Base-by-base conservation (phyloP, 306 rosid genomes). In the Castanospermum australe region DNA sequence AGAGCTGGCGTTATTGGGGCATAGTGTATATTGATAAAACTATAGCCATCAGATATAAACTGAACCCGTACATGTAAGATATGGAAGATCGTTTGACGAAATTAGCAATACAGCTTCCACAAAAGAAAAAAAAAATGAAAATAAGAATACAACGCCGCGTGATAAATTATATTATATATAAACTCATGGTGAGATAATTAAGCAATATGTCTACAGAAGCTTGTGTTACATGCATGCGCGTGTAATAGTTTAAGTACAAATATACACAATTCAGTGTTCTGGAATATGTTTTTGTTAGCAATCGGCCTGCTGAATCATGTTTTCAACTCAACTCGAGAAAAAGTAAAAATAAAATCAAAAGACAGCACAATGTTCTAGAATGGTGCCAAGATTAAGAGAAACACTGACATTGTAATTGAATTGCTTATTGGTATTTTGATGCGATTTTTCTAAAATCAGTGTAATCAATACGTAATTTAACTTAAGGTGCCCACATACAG, bases 51-150 rank as follows among this genome's bases (percentile, higher is more conserved):
- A 17, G 6, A 18, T 67, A 59, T 35, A 52, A 51, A 72, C 0
- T 28, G 51, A 55, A 47, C 66, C 39, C 74, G 47, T 59, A 63
- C 73, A 50, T 52, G 36, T 7, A 25, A n/a, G 14, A 33, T 36
- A 60, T 50, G 55, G 56, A 61, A 55, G 69, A 41, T 54, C 25
- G 68, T 55, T 76, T 78, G 76, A 78, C 57, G 17, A 55, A 55
- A 67, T 47, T 41, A 28, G 11, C 35, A 22, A 70, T 36, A 33
- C 25, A 59, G 22, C 22, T 68, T 17, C 70, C n/a, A 50, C 28
- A 48, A 20, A 70, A 69, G 6, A 24, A 50, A 50, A 50, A 15
- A 3, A 4, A 50, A 0, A 50, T 15, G 8, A 4, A 15, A 15
- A 67, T 12, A 61, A 13, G 8, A 71, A 28, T 38, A 18, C 67